A percentile compares a stretch with the other conserved stretches of the same genome.
phyloP scores from a whole-genome alignment of 75 land plant genomes.

The Isoetes taiwanensis region DNA sequence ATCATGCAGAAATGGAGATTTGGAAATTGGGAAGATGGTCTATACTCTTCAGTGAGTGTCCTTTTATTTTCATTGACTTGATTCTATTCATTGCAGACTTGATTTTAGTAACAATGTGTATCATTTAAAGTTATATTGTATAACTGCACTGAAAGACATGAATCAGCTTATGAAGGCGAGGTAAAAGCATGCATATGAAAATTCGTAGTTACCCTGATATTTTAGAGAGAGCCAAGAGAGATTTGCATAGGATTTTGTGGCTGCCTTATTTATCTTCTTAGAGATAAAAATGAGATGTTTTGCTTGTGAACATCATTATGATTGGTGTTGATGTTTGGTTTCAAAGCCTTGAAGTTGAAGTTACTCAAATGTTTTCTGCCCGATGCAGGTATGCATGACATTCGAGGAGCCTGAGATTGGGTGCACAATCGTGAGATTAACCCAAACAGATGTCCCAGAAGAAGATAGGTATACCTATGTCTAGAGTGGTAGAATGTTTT shows the following conservation, averaged over 20 bases:
- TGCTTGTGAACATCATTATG: too few relatives aligned
- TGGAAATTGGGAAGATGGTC: conserved; percentile 80
- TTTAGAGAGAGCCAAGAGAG: too few relatives aligned
- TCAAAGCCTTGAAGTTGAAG: too few relatives aligned
- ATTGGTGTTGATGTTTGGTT: neutral
- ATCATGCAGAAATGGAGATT: conserved; percentile 94
- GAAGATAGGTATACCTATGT: conserved; percentile 63
- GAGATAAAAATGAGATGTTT: too few relatives aligned
- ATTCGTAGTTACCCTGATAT: neutral
- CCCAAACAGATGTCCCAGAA: conserved; percentile 75
- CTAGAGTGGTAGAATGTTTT: neutral
- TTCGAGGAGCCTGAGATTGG: conserved; percentile 94
- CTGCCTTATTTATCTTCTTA: too few relatives aligned
- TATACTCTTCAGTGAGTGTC: conserved; percentile 63
- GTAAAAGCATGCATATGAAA: neutral
- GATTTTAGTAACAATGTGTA: too few relatives aligned
- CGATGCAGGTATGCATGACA: conserved; percentile 49
- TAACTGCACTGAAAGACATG: too few relatives aligned
- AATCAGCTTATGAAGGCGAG: too few relatives aligned
- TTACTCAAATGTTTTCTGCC: neutral
- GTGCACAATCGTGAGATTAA: conserved; percentile 52
- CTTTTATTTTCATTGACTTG: too few relatives aligned
- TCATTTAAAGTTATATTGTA: too few relatives aligned
- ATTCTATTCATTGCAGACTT: too few relatives aligned
- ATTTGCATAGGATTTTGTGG: too few relatives aligned